Evolutionary conservation across 345 rosid genomes (phyloP), one percentile per base, ranked within the genome.

Genomic region (Populus nigra): DNA sequence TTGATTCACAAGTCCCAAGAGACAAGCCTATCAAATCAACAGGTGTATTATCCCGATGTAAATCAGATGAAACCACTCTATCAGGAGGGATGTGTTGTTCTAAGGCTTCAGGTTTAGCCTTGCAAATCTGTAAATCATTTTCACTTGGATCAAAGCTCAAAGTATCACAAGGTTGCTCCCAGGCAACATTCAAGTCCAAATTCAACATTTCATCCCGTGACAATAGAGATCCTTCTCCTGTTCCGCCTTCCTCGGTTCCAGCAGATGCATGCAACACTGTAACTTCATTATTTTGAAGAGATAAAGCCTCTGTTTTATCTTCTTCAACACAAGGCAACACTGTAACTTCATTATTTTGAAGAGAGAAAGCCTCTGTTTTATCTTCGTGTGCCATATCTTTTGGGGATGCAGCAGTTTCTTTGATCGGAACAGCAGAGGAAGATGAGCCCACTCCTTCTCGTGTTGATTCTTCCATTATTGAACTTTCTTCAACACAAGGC

Each of bases 181-280:
- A 90, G 71, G 85, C 87, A 57, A 88, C 80, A 80, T 88, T 90
- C 73, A 89, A 83, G 74, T 89, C 90, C 88, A 88, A 86, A 43
- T 73, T 84, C 35, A 81, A 71, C 81, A 83, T 86, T 59, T 65
- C 76, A 74, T 80, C 81, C 67, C 74, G 76, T 41, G 68, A 47
- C 59, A 83, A 72, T 11, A 68, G 68, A 8, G 80, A 72, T 68
- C 11, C 77, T 55, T 74, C 83, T 12, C 33, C 73, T 13, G 20
- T n/a, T n/a, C 12, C 15, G 2, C 63, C 23, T 3, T 57, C 80
- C 63, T 77, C 76, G 25, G 72, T 77, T 38, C 12, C 18, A 0
- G 45, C 49, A 80, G 74, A 65, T 57, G 76, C 71, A 55, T 66
- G 83, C 47, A 65, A 80, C 68, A 69, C 75, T 36, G 71, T 65